A percentile compares a stretch with the other conserved stretches of the same genome.
phyloP scores from a whole-genome alignment of 768 basidiomycete species.

The Kwoniella heveanensis region DNA sequence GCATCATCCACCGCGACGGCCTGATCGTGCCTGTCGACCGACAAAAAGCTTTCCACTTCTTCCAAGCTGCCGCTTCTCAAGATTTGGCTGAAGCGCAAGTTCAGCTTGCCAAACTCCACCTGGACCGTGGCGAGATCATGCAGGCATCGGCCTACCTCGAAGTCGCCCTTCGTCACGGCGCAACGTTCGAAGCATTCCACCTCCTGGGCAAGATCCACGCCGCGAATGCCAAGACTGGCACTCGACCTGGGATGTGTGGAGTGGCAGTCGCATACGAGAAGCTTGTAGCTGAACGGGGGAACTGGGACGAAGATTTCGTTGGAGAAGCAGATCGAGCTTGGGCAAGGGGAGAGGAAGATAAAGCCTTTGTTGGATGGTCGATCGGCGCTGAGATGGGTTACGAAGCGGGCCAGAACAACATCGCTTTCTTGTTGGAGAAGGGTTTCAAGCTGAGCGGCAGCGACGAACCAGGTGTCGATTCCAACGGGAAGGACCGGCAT shows the following conservation, averaged over 20 bases:
- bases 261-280: constrained; percentile 93
- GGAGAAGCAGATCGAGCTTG: constrained; percentile 68
- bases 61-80: constrained; percentile 76
- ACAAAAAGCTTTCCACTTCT: constrained; percentile 67
- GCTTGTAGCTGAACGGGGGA: constrained; percentile 83
- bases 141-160: constrained; percentile 77
- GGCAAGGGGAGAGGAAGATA: constrained; percentile 71
- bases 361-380: constrained; percentile 91
- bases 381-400: constrained; percentile 88
- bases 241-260: constrained; percentile 69
- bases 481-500: constrained; percentile 8
- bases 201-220: constrained; percentile 84
- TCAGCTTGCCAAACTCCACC: constrained; percentile 72
- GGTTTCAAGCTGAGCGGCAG: constrained; percentile 60
- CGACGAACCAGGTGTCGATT: background rate
- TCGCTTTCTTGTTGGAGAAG: constrained; percentile 89
- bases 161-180: constrained; percentile 77
- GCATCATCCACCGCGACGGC: constrained; percentile 90
- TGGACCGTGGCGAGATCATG: constrained; percentile 68
- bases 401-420: constrained; percentile 91
- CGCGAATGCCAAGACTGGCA: constrained; percentile 59
- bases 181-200: constrained; percentile 92
- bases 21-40: constrained; percentile 69
- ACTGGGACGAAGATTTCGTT: constrained; percentile 78
- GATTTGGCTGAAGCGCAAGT: constrained; percentile 92